Base-by-base conservation (phyloP, 2,329 filamentous ascomycete species). In the Coniochaeta ligniaria region DNA sequence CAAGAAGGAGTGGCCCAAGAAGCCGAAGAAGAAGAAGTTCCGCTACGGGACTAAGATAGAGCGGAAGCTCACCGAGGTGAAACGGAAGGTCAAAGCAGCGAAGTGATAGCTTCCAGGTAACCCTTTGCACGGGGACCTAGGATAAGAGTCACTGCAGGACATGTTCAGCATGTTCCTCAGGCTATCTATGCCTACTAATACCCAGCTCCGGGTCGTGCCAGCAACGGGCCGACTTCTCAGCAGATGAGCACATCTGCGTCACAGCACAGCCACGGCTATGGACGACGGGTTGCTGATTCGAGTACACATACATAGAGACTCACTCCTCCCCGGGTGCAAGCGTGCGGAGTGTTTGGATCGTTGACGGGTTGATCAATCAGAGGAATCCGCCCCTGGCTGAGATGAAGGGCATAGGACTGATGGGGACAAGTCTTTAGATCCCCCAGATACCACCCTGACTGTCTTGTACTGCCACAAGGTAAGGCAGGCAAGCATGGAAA, bases 11-110 rank as follows among this genome's bases (percentile, higher is more conserved):
- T 85, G 80, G 68, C 79, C 79, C 24, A 93, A 92, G 76, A 91
- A 89, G 78, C n/a, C 54, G 28, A 93, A 90, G 77, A 96, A 93
- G 80, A 88, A 89, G 75, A 91, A 93, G 75, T 98, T 98, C 72
- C 85, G 91, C 64, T 99, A 99, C 74, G 92, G 98, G 77, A 90
- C 83, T 63, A 96, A 96, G 77, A 77, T 86, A 35, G 94, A 97
- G 68, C 84, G 95, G 69, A 90, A 91, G 73, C 76, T 93, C 68
- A 84, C 86, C 56, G 77, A 83, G 66, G 85, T 83, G 69, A 96
- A 91, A 73, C 83, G 84, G 67, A 91, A 85, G 73, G 84, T 86
- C 66, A 91, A 88, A 65, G 85, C 84, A 67, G 68, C 71, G 61
- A 73, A 70, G 60, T 35, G 28, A 57, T 31, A 6, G 12, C 14